Evolutionary conservation across 2,329 filamentous ascomycete species (phyloP), one percentile per base, ranked within the genome.

Genomic region (Calonectria honghensis): DNA sequence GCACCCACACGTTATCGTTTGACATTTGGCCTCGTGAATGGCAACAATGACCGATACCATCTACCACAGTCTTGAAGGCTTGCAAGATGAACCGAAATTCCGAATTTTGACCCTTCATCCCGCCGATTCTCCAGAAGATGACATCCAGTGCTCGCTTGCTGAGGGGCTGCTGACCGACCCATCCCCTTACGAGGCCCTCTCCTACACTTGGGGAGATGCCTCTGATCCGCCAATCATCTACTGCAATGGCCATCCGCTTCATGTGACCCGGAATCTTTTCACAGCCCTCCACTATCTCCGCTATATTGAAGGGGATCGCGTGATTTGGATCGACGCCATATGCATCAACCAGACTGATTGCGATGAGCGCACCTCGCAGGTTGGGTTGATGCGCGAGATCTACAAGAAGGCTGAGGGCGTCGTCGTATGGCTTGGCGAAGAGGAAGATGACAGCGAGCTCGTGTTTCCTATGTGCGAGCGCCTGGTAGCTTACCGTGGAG

Each of bases 311-410:
- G 57, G 24, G 11, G 57, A 61, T 16, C 57, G 57, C 3, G n/a
- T 61, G 13, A 24, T 61, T 61, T 61, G 57, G 57, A 29, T 61
- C 13, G 57, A 61, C 24, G 57, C 57, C 1, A 6, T 61, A 9
- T 61, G 57, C n/a, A 61, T 61, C 57, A 61, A 61, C n/a, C 57
- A 61, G 37, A 35, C n/a, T 2, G 57, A 61, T 39, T 24, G 29
- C 13, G 57, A 35, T 5, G 57, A 61, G 31, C 57, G 57, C 5
- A 35, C 57, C 13, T 61, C 57, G 13, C 57, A 61, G 57, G 57
- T 61, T 16, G 11, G 24, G 35, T 20, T 61, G n/a, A 61, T 61
- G 57, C 35, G 57, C 6, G 57, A 61, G 35, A 61, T 61, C 24
- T 61, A 61, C n/a, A 39, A 7, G 18, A 61, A 61, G 9, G 57